phyloP scores from a whole-genome alignment of 208 protist species.

The Acanthamoeba healyi region DNA sequence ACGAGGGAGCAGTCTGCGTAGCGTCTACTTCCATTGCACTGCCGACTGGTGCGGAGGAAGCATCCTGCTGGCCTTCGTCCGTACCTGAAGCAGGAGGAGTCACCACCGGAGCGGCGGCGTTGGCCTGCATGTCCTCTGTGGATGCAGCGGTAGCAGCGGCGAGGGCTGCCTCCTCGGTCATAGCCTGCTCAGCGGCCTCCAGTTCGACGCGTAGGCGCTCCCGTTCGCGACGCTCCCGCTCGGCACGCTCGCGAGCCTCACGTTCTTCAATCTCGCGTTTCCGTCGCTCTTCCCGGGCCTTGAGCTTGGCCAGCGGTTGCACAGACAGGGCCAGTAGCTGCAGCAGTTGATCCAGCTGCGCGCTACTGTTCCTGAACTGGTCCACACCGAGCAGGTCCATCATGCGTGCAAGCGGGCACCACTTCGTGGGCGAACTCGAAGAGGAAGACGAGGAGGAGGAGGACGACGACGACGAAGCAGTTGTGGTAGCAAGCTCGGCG shows the following conservation, averaged over 20 bases:
- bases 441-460: not conserved
- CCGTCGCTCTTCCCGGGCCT: conserved; percentile 26
- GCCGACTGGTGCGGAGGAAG: not conserved
- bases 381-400: conserved; percentile 65
- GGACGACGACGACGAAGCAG: not conserved
- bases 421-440: conserved; percentile 1
- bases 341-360: conserved; percentile 60
- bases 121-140: not conserved
- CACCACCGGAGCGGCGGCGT: too few species aligned
- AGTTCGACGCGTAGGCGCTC: not conserved
- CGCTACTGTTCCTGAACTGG: conserved; percentile 71
- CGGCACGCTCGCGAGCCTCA: not conserved
- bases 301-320: conserved; percentile 59
- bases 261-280: conserved; percentile 14
- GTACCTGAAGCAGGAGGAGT: not conserved
- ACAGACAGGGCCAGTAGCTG: conserved; percentile 56
- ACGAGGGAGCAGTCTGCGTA: not conserved
- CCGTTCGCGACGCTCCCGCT: conserved; percentile 40
- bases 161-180: not conserved
- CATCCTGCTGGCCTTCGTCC: not conserved
- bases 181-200: conserved; percentile 13
- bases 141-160: not conserved
- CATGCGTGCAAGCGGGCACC: conserved; percentile 56
- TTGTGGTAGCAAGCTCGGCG: not conserved
- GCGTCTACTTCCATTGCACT: not conserved